Evolutionary conservation across 305 asterid species (phyloP).

Genomic region (Fraxinus platypoda): DNA sequence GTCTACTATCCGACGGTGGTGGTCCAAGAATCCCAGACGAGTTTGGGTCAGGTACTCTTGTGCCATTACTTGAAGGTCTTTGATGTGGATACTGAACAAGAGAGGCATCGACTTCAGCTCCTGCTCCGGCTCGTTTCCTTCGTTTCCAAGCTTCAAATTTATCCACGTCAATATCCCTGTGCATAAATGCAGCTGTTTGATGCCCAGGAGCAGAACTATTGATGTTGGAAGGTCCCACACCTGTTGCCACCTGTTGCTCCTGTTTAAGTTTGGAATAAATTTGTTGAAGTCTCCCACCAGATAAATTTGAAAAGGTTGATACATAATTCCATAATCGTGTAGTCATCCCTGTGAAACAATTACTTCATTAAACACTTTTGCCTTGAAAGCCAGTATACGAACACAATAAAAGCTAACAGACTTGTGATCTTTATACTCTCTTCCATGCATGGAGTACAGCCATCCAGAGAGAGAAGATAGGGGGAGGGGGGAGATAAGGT

Average conservation of each 20-base stretch:
- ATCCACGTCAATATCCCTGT: slow-evolving; percentile 77
- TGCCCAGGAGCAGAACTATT: slow-evolving; percentile 57
- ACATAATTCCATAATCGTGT: slow-evolving; percentile 95
- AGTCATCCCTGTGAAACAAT: slow-evolving; percentile 65
- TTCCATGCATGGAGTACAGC: not conserved
- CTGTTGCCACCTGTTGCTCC: slow-evolving; percentile 62
- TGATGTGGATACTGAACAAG: slow-evolving; percentile 59
- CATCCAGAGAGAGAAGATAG: slow-evolving; percentile 1
- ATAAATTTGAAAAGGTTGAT: slow-evolving; percentile 80
- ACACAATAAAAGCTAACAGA: not conserved
- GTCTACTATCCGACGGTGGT: slow-evolving; percentile 71
- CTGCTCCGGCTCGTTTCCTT: slow-evolving; percentile 72
- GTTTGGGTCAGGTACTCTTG: slow-evolving; percentile 64
- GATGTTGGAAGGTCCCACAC: slow-evolving; percentile 68
- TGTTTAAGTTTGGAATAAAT: slow-evolving; percentile 82
- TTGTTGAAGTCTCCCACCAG: slow-evolving; percentile 91
- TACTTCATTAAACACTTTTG: slow-evolving; percentile 6
- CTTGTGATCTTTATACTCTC: not conserved
- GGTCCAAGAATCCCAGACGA: slow-evolving; percentile 92
- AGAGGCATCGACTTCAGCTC: slow-evolving; percentile 45
- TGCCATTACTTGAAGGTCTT: slow-evolving; percentile 53
- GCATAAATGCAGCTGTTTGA: slow-evolving; percentile 43
- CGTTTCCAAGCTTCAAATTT: slow-evolving; percentile 98
- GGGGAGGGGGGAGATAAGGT: not conserved
- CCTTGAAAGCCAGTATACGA: not conserved